These are phyloP conservation scores for Geotrichum siamense DNA, from an alignment of 1,139 yeast species.

Conservation along the genomic window DNA sequence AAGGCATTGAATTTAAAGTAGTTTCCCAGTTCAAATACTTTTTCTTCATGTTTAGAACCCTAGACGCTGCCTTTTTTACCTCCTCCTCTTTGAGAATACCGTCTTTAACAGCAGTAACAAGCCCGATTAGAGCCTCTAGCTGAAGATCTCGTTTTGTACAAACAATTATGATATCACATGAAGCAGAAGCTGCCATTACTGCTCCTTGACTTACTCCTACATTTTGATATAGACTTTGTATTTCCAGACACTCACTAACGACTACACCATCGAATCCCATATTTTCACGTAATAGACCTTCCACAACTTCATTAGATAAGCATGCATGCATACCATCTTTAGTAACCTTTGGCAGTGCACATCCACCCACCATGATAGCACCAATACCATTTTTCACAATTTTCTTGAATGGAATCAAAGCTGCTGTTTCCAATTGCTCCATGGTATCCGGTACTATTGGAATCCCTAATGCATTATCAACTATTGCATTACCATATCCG, in stretches of 20 bases:
- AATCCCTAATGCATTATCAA: slow-evolving; percentile 50
- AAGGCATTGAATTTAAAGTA: slow-evolving; percentile 35
- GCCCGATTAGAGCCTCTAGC: slow-evolving; percentile 51
- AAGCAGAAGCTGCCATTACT: slow-evolving; percentile 53
- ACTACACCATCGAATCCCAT: slow-evolving; percentile 53
- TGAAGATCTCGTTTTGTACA: slow-evolving; percentile 54
- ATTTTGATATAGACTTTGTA: slow-evolving; percentile 57
- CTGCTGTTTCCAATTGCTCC: slow-evolving; percentile 47
- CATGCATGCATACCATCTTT: slow-evolving; percentile 62
- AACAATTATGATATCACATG: slow-evolving; percentile 59
- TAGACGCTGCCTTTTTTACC: slow-evolving; percentile 38
- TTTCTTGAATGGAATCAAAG: slow-evolving; percentile 48
- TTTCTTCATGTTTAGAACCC: slow-evolving; percentile 44
- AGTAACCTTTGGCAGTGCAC: slow-evolving; percentile 58
- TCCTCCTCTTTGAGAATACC: slow-evolving; percentile 49
- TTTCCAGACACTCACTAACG: slow-evolving; percentile 57
- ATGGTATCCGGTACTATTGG: slow-evolving; percentile 55
- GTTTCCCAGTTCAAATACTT: slow-evolving; percentile 45
- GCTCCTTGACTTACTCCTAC: slow-evolving; percentile 65
- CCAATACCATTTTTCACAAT: slow-evolving; percentile 48
- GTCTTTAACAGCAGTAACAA: slow-evolving; percentile 47
- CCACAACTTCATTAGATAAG: slow-evolving; percentile 51
- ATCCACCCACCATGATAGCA: slow-evolving; percentile 58
- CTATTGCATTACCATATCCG: slow-evolving; percentile 57
- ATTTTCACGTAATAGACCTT: slow-evolving; percentile 47